These are phyloP conservation scores for Kodamaea laetipori DNA, from an alignment of 805 yeast genomes.

Conservation along the genomic window DNA sequence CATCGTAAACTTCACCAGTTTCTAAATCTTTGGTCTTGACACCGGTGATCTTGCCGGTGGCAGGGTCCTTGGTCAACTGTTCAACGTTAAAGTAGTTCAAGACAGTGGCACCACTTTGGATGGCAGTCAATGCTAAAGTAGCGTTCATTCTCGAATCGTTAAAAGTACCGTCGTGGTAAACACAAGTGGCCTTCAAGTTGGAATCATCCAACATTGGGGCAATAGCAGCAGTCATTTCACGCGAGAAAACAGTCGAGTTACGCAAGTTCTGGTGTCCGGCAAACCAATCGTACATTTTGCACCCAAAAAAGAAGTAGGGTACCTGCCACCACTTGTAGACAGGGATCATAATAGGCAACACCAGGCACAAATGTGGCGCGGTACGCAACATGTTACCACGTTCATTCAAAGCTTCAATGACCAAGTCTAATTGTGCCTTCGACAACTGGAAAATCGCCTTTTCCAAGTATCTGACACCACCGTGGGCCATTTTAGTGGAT, in stretches of 20 bases:
- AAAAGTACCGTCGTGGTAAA: slow-evolving; percentile 93
- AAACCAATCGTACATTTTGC: slow-evolving; percentile 87
- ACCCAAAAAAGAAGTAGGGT: slow-evolving; percentile 90
- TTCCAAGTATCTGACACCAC: slow-evolving; percentile 94
- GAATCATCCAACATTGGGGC: slow-evolving; percentile 86
- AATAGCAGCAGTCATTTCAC: slow-evolving; percentile 63
- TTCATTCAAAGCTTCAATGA: slow-evolving; percentile 85
- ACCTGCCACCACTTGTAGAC: slow-evolving; percentile 94
- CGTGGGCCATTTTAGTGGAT: slow-evolving; percentile 95
- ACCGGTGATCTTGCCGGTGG: slow-evolving; percentile 63
- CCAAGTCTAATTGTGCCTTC: slow-evolving; percentile 84
- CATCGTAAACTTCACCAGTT: slow-evolving; percentile 60
- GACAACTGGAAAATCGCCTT: slow-evolving; percentile 92
- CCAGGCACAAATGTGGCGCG: slow-evolving; percentile 87
- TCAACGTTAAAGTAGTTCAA: slow-evolving; percentile 84
- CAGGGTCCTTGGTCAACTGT: slow-evolving; percentile 64
- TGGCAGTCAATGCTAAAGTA: slow-evolving; percentile 81
- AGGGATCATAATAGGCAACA: slow-evolving; percentile 94
- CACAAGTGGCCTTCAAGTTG: slow-evolving; percentile 83
- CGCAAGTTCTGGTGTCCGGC: slow-evolving; percentile 88
- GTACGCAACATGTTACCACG: slow-evolving; percentile 82
- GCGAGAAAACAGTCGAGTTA: slow-evolving; percentile 70
- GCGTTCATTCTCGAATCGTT: slow-evolving; percentile 92
- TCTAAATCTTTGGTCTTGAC: slow-evolving; percentile 74
- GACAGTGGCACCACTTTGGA: slow-evolving; percentile 84